Percentiles rank a stretch among this genome's conserved stretches.
Evolutionary conservation across 192 early-diverging fungal genomes (phyloP).

Genomic region (Rhizophlyctis rosea): DNA sequence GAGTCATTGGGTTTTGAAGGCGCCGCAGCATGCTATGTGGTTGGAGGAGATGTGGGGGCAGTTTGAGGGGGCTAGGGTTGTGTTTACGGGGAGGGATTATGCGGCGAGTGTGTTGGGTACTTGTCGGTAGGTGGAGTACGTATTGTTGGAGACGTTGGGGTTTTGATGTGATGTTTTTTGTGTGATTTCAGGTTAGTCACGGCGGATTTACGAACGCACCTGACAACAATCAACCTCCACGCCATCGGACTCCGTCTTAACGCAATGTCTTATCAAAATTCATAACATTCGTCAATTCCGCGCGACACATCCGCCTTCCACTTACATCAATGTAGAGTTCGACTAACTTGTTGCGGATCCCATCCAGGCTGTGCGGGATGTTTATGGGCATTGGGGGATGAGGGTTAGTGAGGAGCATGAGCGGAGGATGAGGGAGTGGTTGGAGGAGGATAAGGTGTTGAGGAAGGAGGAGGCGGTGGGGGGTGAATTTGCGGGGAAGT

Average conservation of each 20-base stretch:
- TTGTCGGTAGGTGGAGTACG: no score
- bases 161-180: no score
- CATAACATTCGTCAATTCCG: not conserved
- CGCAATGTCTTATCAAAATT: not conserved
- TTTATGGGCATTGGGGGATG: not conserved
- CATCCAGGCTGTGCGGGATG: not conserved
- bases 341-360: not conserved
- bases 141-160: no score
- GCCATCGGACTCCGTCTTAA: not conserved
- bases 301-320: not conserved
- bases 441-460: not conserved
- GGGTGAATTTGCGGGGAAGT: no score
- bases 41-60: no score
- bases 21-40: no score
- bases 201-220: no score
- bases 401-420: not conserved
- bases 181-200: no score
- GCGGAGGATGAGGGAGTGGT: not conserved
- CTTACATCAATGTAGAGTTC: not conserved
- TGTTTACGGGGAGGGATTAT: no score
- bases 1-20: not conserved
- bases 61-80: no score
- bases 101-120: no score
- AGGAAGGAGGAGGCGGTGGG: not conserved
- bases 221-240: slow-evolving; percentile 1